A percentile compares a stretch with the other conserved stretches of the same genome.
Evolutionary conservation across 352 stramenopile genomes (phyloP).

Genomic region (Phytopythium oedochilum): DNA sequence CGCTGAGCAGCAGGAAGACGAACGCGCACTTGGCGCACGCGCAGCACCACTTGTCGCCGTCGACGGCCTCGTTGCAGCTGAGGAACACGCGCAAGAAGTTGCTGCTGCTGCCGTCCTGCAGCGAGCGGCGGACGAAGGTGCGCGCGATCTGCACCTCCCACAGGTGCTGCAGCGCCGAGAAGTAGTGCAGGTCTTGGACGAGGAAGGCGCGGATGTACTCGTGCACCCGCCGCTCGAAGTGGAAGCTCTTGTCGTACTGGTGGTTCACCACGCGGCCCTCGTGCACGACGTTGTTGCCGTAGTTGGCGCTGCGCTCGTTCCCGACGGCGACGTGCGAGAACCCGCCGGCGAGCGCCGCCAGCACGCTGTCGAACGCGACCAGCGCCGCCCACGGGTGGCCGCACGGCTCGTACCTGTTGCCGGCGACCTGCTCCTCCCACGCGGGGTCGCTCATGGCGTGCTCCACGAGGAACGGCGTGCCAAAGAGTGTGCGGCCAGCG

Average conservation of each 20-base stretch:
- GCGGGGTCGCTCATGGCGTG: conserved; percentile 26
- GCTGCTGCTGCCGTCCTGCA: conserved; percentile 6
- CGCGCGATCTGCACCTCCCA: conserved; percentile 42
- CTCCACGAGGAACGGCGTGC: conserved; percentile 20
- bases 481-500: conserved; percentile 6
- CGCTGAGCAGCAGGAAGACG: conserved; percentile 33
- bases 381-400: conserved; percentile 34
- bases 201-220: conserved; percentile 32
- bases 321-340: conserved; percentile 32
- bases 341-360: conserved; percentile 21
- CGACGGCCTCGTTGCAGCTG: conserved; percentile 33
- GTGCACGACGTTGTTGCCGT: conserved; percentile 30
- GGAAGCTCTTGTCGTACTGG: conserved; percentile 47
- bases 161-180: conserved; percentile 35
- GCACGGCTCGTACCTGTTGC: conserved; percentile 20
- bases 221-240: conserved; percentile 25
- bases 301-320: conserved; percentile 38
- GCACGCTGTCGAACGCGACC: conserved; percentile 32
- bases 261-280: conserved; percentile 31
- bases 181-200: conserved; percentile 32
- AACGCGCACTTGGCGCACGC: conserved; percentile 39
- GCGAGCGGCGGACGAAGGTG: conserved; percentile 23
- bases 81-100: conserved; percentile 35
- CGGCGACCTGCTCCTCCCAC: conserved; percentile 19
- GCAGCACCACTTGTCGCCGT: conserved; percentile 35